Evolutionary conservation across 2,329 filamentous ascomycete genomes (phyloP), one percentile per base, ranked within the genome.

Genomic region (Capronia americana): DNA sequence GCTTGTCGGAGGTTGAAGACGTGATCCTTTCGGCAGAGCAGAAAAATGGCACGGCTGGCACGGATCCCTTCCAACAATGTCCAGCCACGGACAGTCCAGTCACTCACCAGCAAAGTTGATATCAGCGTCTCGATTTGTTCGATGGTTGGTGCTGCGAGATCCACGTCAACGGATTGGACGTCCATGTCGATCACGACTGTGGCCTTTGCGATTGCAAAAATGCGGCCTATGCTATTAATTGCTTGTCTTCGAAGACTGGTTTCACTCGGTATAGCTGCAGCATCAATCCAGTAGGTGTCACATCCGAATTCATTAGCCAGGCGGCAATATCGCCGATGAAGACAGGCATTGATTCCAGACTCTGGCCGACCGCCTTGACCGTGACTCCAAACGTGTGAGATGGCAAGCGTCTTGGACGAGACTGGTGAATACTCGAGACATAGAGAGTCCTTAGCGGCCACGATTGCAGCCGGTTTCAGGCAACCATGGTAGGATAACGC

Each of bases 41-140:
- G 56, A 20, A 38, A 58, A 44, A 58, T 48, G 32, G 56, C 38
- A 46, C 38, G 20, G n/a, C 56, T 58, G 56, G 32, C 56, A 58
- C 56, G 56, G 24, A 58, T 58, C 0, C 38, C 56, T 30, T 58
- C 56, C 38, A 58, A 20, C 24, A 58, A 30, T 4, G 56, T 48
- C 56, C 56, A 58, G 56, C 56, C 56, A 26, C 56, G 56, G 23
- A 58, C 56, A 58, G 56, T 58, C 56, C 56, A 58, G 44, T 58
- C 56, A 46, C 56, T 58, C 38, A 58, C 56, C 23, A 58, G 26
- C n/a, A 58, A 26, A 12, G 38, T 46, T 11, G 56, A 48, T 38
- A 58, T 12, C 3, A 58, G 56, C 12, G 38, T 58, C 56, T 58
- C 56, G n/a, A 58, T 28, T 30, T 58, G 20, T 24, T 23, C 34